These are phyloP conservation scores for Sphaerulina populicola DNA, from an alignment of 2,329 filamentous ascomycete species.

Conservation along the genomic window DNA sequence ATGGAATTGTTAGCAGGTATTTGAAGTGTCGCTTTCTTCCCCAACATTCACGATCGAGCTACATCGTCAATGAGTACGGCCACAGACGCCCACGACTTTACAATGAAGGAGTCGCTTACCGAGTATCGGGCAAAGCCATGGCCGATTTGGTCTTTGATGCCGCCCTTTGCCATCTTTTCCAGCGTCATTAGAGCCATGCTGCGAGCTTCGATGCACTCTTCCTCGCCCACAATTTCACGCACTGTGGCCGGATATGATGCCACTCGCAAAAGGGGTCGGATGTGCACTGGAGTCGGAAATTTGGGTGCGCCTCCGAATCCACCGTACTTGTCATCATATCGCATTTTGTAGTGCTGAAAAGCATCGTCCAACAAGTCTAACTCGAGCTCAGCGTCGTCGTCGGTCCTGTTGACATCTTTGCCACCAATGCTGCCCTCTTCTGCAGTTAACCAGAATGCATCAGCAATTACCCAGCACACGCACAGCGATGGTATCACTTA, in stretches of 20 bases:
- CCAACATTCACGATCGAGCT: not conserved
- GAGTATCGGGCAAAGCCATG: conserved; percentile 74
- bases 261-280: conserved; percentile 72
- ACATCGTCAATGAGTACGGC: not conserved
- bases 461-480: not conserved
- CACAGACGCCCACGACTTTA: not conserved
- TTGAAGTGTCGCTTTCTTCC: not conserved
- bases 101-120: not conserved
- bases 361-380: conserved; percentile 88
- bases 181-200: conserved; percentile 76
- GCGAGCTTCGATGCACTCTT: conserved; percentile 64
- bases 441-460: not conserved
- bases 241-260: conserved; percentile 63
- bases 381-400: conserved; percentile 62
- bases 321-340: conserved; percentile 70
- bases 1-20: not conserved
- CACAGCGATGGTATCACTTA: not conserved
- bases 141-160: conserved; percentile 66
- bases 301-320: conserved; percentile 74
- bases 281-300: conserved; percentile 78
- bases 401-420: conserved; percentile 21
- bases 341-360: conserved; percentile 66
- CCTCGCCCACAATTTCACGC: conserved; percentile 74
- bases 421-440: conserved; percentile 63
- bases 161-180: conserved; percentile 64